Percentiles rank a stretch among this genome's conserved stretches.
phyloP scores from a whole-genome alignment of 73 alveolate genomes.

The Blepharisma japonicum region DNA sequence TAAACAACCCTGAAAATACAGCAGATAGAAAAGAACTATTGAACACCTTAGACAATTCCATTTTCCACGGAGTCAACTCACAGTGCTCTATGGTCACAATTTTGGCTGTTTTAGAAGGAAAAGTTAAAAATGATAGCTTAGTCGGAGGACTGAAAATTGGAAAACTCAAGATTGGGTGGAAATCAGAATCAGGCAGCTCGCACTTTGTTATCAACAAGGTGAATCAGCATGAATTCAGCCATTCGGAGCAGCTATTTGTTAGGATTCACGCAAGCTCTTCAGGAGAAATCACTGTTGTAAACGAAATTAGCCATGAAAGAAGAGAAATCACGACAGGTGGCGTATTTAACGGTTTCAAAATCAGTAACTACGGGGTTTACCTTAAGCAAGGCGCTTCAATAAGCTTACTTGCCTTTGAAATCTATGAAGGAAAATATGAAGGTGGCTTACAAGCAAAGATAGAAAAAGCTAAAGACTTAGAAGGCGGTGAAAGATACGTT shows the following conservation, averaged over 20 bases:
- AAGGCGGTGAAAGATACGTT: slow-evolving; percentile 27
- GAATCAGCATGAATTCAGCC: background rate
- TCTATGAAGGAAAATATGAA: slow-evolving; percentile 6
- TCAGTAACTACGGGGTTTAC: background rate
- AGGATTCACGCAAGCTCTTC: slow-evolving; percentile 8
- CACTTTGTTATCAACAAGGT: background rate
- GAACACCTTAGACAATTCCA: background rate
- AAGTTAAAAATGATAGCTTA: background rate
- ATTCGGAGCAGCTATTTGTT: background rate
- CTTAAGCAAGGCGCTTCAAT: slow-evolving; percentile 3
- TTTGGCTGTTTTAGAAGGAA: slow-evolving; percentile 20
- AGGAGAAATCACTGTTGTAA: background rate
- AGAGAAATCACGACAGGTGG: background rate
- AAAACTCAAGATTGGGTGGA: background rate
- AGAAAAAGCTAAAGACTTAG: slow-evolving; percentile 15
- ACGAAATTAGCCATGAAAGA: background rate
- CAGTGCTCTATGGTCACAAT: background rate
- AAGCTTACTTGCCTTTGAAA: background rate
- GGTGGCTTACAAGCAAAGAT: background rate
- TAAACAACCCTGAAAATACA: background rate
- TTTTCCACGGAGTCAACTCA: background rate
- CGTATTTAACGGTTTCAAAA: background rate
- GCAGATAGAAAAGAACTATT: background rate
- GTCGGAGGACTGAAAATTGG: background rate
- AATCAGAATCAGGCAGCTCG: background rate